These are phyloP conservation scores for Neurospora terricola DNA, from an alignment of 495 filamentous ascomycete genomes.

Conservation along the genomic window DNA sequence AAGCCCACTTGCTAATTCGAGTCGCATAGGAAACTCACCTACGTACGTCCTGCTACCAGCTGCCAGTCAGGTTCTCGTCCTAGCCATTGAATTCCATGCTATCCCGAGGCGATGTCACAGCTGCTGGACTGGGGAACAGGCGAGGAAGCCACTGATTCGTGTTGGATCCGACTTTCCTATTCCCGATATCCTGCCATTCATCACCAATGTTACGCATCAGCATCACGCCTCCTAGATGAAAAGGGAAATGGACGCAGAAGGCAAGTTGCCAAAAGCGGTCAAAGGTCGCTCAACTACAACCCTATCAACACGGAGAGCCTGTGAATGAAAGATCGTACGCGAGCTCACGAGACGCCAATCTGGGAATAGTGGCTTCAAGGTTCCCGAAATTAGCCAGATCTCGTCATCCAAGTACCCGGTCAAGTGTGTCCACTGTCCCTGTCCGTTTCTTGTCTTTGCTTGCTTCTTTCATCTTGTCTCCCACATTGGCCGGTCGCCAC, in stretches of 20 bases:
- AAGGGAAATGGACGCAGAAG: neutral
- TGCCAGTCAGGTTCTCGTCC: neutral
- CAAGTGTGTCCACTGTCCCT: neutral
- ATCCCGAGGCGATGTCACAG: neutral
- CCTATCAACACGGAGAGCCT: neutral
- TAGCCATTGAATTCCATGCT: neutral
- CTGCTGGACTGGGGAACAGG: neutral
- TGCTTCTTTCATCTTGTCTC: neutral
- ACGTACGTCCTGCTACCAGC: neutral
- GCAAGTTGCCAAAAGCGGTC: neutral
- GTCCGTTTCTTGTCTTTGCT: neutral
- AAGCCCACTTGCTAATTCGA: neutral
- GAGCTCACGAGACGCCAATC: neutral
- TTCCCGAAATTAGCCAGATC: neutral
- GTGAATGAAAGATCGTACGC: neutral
- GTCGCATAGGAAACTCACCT: neutral
- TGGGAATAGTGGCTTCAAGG: neutral
- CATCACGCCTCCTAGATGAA: neutral
- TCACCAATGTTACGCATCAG: neutral
- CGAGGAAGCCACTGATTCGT: neutral
- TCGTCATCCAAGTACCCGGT: neutral
- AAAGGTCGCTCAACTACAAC: neutral
- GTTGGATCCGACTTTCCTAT: neutral
- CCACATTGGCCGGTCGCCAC: neutral
- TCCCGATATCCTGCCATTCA: neutral